Evolutionary conservation across 441 rosid genomes (phyloP).

Genomic region (Croton setiger): DNA sequence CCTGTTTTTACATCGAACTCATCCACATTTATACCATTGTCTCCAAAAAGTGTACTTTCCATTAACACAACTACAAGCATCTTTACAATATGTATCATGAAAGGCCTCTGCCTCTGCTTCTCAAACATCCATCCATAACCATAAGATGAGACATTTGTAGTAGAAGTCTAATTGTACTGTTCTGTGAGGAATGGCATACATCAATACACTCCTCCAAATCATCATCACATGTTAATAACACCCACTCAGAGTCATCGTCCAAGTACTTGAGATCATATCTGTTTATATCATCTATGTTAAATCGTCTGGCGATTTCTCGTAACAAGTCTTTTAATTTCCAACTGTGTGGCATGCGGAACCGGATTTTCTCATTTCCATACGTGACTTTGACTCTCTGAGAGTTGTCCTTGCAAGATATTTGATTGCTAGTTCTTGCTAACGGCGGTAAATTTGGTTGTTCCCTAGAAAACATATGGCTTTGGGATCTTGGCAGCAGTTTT

Average conservation of each 20-base stretch:
- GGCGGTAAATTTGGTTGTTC: conserved; percentile 30
- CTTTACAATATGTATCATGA: conserved; percentile 14
- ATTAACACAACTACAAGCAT: not conserved
- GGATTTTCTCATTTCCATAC: conserved; percentile 59
- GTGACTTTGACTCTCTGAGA: conserved; percentile 59
- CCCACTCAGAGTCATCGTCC: conserved; percentile 94
- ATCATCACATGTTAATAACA: conserved; percentile 77
- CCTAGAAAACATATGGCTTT: conserved; percentile 36
- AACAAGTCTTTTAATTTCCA: conserved; percentile 48
- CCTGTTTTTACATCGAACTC: not conserved
- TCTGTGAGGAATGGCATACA: conserved; percentile 45
- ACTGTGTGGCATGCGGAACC: conserved; percentile 52
- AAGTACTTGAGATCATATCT: conserved; percentile 73
- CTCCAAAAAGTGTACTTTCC: not conserved
- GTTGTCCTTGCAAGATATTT: conserved; percentile 38
- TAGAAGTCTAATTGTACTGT: conserved; percentile 53
- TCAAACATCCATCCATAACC: conserved; percentile 37
- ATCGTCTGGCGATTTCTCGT: conserved; percentile 66
- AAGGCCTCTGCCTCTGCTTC: conserved; percentile 29
- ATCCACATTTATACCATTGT: not conserved
- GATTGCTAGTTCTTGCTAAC: conserved; percentile 21
- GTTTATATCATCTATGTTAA: conserved; percentile 51
- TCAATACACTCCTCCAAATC: conserved; percentile 84
- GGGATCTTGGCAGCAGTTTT: conserved; percentile 39
- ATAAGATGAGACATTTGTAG: conserved; percentile 47